A percentile compares a stretch with the other conserved stretches of the same genome.
Conservation (phyloP, 768 basidiomycete genomes). For the Pleurotus salmoneostramineus region DNA sequence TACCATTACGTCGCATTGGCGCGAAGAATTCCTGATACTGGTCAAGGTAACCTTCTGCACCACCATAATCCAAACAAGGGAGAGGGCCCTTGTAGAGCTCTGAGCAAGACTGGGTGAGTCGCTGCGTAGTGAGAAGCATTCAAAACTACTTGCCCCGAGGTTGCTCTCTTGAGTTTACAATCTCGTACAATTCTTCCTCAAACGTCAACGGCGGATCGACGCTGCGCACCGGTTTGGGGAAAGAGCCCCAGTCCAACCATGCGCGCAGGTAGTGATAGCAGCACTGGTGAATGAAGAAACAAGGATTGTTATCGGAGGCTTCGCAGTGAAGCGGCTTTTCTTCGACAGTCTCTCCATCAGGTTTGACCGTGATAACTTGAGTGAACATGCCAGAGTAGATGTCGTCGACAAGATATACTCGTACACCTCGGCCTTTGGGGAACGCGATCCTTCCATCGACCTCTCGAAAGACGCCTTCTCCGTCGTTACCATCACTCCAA, state of each 20-base stretch:
- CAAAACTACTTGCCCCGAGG: neutral
- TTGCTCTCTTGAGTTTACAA: neutral
- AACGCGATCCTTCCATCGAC: neutral
- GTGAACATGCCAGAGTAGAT: neutral
- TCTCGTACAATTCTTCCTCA: neutral
- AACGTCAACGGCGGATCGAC: neutral
- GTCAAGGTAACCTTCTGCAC: neutral
- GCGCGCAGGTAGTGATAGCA: neutral
- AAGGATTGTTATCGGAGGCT: neutral
- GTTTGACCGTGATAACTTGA: neutral
- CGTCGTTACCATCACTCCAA: neutral
- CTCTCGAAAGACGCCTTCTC: neutral
- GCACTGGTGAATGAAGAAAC: neutral
- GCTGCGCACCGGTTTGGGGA: neutral
- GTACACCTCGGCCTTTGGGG: neutral
- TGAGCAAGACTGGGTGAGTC: neutral
- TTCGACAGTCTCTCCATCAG: neutral
- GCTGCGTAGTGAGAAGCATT: neutral
- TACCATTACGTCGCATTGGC: neutral
- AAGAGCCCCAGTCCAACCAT: neutral
- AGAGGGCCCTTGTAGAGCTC: neutral
- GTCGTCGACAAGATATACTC: neutral
- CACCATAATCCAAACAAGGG: neutral
- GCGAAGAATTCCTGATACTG: neutral
- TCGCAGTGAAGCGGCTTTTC: neutral